phyloP scores from a whole-genome alignment of 169 alveolate species.

The Plasmodium malariae region DNA sequence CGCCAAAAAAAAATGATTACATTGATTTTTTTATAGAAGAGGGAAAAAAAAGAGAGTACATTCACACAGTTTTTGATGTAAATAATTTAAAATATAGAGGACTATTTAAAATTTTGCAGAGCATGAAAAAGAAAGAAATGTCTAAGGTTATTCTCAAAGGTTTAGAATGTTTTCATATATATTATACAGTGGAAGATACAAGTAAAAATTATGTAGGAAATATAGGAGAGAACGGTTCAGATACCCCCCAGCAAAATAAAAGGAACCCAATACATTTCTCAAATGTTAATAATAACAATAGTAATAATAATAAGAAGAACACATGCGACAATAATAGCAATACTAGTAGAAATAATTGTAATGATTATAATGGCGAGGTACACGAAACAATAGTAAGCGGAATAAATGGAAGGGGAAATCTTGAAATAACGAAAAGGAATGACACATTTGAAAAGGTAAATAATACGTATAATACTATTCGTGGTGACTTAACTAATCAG shows the following conservation, averaged over 20 bases:
- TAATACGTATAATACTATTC: too few species aligned
- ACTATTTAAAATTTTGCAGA: conserved; percentile 48
- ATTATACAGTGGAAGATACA: not conserved
- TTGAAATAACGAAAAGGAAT: too few species aligned
- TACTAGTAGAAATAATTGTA: conserved; percentile 4
- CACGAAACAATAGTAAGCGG: too few species aligned
- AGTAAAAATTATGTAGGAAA: not conserved
- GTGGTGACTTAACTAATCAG: too few species aligned
- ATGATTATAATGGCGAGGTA: too few species aligned
- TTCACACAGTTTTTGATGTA: conserved; percentile 63
- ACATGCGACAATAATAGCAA: not conserved
- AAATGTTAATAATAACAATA: not conserved
- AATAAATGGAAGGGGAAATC: too few species aligned
- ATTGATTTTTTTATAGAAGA: conserved; percentile 64
- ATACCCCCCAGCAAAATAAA: not conserved
- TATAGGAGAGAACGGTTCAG: not conserved
- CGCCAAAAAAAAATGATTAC: conserved; percentile 77
- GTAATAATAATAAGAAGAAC: not conserved
- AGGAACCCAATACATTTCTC: too few species aligned
- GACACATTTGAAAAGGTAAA: too few species aligned
- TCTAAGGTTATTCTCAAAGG: conserved; percentile 56
- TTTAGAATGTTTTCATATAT: conserved; percentile 49
- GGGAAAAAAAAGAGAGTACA: conserved; percentile 36
- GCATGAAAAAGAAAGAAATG: conserved; percentile 74
- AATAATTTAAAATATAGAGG: conserved; percentile 75